These are phyloP conservation scores for Cardamine chenopodiifolia DNA, from an alignment of 345 rosid genomes.

Conservation along the genomic window DNA sequence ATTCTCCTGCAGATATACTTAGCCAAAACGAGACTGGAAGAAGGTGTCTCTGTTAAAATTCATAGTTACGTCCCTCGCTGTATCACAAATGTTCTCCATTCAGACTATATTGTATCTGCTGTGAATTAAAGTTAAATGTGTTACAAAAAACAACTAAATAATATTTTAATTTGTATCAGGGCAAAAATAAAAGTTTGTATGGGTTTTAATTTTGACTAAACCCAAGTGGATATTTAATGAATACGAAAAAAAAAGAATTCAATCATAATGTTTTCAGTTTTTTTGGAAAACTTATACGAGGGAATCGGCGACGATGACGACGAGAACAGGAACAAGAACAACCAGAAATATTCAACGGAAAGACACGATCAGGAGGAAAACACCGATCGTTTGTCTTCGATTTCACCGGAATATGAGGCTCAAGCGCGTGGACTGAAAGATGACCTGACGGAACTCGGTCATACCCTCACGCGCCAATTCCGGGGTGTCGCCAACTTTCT, in stretches of 20 bases:
- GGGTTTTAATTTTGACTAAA: conserved; percentile 25
- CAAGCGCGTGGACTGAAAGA: conserved; percentile 73
- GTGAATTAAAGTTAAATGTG: too few relatives aligned
- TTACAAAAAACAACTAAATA: too few relatives aligned
- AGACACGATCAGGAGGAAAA: not conserved
- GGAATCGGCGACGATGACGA: conserved; percentile 33
- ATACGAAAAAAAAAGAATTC: conserved; percentile 17
- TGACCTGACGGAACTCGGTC: conserved; percentile 78
- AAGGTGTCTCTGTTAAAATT: too few relatives aligned
- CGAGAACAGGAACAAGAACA: not conserved
- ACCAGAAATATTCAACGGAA: conserved; percentile 6
- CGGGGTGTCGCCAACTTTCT: conserved; percentile 96
- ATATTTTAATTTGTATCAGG: not conserved
- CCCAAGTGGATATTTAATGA: conserved; percentile 17
- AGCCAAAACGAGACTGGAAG: too few relatives aligned
- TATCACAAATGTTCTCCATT: too few relatives aligned
- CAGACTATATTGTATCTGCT: too few relatives aligned
- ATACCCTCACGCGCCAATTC: conserved; percentile 74
- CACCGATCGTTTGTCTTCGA: conserved; percentile 22
- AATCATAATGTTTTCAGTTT: conserved; percentile 44
- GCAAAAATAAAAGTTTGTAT: not conserved
- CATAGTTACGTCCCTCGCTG: too few relatives aligned
- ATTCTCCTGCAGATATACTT: too few relatives aligned
- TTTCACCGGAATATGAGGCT: conserved; percentile 40
- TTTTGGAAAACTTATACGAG: conserved; percentile 44